Evolutionary conservation across 2,329 filamentous ascomycete genomes (phyloP), one percentile per base, ranked within the genome.

Genomic region (Triangularia verruculosa): DNA sequence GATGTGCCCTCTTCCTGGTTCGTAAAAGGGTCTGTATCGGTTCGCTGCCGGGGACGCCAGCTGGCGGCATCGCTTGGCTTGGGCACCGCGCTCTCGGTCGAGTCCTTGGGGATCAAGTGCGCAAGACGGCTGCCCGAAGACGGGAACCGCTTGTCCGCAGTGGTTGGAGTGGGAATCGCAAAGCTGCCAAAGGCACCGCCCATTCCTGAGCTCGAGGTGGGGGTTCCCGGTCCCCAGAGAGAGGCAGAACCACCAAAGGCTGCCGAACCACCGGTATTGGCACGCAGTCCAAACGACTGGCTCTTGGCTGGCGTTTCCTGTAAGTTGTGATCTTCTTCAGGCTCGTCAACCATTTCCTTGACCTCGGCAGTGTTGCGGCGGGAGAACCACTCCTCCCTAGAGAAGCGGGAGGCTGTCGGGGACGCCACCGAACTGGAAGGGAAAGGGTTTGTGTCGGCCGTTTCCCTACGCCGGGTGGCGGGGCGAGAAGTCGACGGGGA

Each of bases 101-200:
- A 89, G 34, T 92, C 89, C 77, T 93, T 96, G 20, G 87, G 88
- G 69, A 97, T 89, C 22, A 97, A 77, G 72, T 92, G 92, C 69
- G 93, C 94, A 71, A 97, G 87, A 27, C 93, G 88, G 74, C 93
- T 97, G 73, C 92, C 91, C 2, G 90, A 87, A 63, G 89, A 83
- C 27, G 87, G 89, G 71, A 89, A 85, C 9, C 91, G 87, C 78
- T 95, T 96, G 61, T 96, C 92, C 2, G 64, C 68, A n/a, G 66
- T 61, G 3, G 83, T 79, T 28, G 86, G 80, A 6, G 83, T 77
- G 17, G 83, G 76, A 59, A 96, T 76, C n/a, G 90, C 89, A 75
- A 98, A 98, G 71, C 88, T 95, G 11, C 94, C 94, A 77, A 99
- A 99, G 22, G 89, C 89, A 24, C 57, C 57, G 32, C 94, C 93